Evolutionary conservation across 192 early-diverging fungal species (phyloP).

Genomic region (Mortierella claussenii): DNA sequence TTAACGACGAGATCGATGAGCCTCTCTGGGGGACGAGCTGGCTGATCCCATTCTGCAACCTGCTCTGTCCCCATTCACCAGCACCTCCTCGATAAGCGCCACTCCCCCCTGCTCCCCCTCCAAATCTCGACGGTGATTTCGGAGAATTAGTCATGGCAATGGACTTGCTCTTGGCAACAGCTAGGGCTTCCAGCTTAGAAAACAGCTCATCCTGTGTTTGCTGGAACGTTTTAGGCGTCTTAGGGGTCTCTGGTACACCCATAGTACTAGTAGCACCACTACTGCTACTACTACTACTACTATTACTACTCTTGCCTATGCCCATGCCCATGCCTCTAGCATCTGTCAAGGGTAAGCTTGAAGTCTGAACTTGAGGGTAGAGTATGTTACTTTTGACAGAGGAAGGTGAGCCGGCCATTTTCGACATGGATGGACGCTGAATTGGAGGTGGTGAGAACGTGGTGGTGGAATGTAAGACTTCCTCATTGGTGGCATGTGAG

Average conservation of each 20-base stretch:
- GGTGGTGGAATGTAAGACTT: constrained; percentile 1
- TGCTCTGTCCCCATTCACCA: too few species aligned
- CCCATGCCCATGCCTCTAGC: constrained; percentile 10
- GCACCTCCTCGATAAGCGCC: too few species aligned
- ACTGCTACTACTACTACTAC: too few species aligned
- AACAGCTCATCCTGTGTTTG: constrained; percentile 42
- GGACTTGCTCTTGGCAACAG: constrained; percentile 6
- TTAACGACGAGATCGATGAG: too few species aligned
- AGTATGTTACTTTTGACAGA: neutral
- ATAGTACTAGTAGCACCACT: too few species aligned
- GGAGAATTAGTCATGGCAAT: neutral
- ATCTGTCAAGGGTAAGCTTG: neutral
- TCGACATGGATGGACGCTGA: constrained; percentile 1
- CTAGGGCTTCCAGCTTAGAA: constrained; percentile 30
- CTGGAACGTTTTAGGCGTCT: constrained; percentile 16
- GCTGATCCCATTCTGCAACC: too few species aligned
- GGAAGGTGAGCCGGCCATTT: constrained; percentile 7
- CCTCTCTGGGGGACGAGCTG: too few species aligned
- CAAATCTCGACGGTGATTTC: too few species aligned
- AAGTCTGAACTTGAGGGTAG: constrained; percentile 3
- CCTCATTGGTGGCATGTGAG: neutral
- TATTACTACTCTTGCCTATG: too few species aligned
- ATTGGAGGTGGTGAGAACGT: neutral
- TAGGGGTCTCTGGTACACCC: constrained; percentile 2
- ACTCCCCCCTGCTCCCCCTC: too few species aligned